Evolutionary conservation across 179 eudicot species (phyloP), one percentile per base, ranked within the genome.

Genomic region (Amaranthus tricolor): DNA sequence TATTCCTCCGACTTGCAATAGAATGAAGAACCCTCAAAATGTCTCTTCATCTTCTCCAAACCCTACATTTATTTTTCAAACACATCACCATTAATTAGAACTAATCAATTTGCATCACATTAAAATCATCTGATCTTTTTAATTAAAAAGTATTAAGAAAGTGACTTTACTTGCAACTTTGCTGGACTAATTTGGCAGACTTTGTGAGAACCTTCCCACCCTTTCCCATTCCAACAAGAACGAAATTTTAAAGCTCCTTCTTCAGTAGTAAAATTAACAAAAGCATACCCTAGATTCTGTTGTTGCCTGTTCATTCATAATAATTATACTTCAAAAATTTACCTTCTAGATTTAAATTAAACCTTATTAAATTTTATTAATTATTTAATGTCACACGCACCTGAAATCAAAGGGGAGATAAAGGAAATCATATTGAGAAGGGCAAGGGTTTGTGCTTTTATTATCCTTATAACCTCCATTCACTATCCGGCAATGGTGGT

Each of bases 241-340:
- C 17, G 40, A 66, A 81, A 20, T 0, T 6, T 53, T 13, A 49
- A 19, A 5, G 74, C 84, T 7, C 74, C 84, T 73, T 81, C 75
- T 11, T 3, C 56, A 48, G 20, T 73, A 0, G 80, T 81, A 21
- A 81, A 76, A 49, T 81, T 81, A 10, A 81, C 73, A 65, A 81
- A 81, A 17, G 77, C 83, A 67, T 76, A 80, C 2, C 83, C 83
- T 80, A 80, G 6, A 68, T 80, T 80, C 19, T 21, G 64, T 14
- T 56, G 9, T 6, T 8, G 16, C 3, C 84, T 81, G 63, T 51
- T 24, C 9, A 7, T 7, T 49, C 1, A 68, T 51, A 5, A 24
- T 21, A 0, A 31, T 31, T 1, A 31, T 31, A 31, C 40, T 31
- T 31, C 40, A 31, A 31, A 31, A 1, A 31, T 31, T 31, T 31